Evolutionary conservation across 2,329 filamentous ascomycete genomes (phyloP).

Genomic region (Diaporthe destruens): DNA sequence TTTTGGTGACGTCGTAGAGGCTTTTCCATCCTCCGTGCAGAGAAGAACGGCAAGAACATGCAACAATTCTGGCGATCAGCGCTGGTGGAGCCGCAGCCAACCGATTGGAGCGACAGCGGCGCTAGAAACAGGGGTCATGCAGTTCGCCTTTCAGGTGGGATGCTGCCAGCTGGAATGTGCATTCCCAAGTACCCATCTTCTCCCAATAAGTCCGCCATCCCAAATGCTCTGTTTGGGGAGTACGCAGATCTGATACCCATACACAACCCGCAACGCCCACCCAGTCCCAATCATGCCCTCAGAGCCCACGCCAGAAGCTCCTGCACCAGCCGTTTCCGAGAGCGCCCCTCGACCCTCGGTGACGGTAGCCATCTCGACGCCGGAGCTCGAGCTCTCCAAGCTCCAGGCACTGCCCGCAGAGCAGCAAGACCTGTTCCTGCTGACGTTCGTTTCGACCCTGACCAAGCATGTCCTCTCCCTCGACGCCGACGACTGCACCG

Average conservation of each 20-base stretch:
- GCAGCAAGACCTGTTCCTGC: conserved; percentile 94
- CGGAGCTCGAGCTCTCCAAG: conserved; percentile 90
- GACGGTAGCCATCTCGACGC: conserved; percentile 59
- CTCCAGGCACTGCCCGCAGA: conserved; percentile 90
- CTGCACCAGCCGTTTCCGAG: conserved; percentile 48
- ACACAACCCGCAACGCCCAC: neutral
- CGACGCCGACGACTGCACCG: conserved; percentile 82
- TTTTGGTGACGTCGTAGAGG: conserved; percentile 9
- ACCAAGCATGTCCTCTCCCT: conserved; percentile 83
- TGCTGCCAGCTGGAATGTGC: conserved; percentile 41
- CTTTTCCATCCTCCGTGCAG: conserved; percentile 5
- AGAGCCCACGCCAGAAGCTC: conserved; percentile 41
- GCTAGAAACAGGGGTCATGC: conserved; percentile 38
- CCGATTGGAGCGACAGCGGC: conserved; percentile 38
- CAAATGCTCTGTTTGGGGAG: conserved; percentile 33
- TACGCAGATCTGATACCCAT: conserved; percentile 27
- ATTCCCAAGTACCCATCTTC: conserved; percentile 12
- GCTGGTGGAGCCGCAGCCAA: conserved; percentile 39
- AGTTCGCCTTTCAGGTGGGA: conserved; percentile 35
- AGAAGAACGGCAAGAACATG: neutral
- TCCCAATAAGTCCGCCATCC: conserved; percentile 17
- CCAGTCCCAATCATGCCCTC: conserved; percentile 42
- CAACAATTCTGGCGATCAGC: conserved; percentile 36
- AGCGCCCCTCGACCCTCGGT: conserved; percentile 47
- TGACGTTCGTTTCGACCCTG: conserved; percentile 88